Conservation (phyloP, 495 filamentous ascomycete species). For the Aspergillus heteromorphus region DNA sequence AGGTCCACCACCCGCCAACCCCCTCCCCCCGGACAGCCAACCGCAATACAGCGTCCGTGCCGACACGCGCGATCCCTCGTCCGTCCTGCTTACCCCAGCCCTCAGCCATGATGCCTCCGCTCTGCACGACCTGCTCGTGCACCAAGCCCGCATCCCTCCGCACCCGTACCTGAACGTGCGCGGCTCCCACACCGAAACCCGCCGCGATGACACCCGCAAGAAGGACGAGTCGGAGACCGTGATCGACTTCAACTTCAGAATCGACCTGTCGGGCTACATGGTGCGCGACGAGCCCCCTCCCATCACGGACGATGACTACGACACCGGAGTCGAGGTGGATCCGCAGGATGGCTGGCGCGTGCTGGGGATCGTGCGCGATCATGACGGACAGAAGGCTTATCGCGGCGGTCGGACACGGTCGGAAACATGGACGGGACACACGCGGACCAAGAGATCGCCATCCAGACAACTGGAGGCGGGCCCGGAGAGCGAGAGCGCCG, state of each 20-base stretch:
- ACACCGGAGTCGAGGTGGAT: neutral
- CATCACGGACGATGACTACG: neutral
- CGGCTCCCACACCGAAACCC: slow-evolving; percentile 30
- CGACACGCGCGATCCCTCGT: neutral
- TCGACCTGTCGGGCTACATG: slow-evolving; percentile 33
- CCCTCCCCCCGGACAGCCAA: neutral
- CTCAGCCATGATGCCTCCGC: slow-evolving; percentile 19
- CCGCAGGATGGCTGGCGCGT: slow-evolving; percentile 13
- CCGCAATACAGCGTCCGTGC: neutral
- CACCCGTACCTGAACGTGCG: slow-evolving; percentile 30
- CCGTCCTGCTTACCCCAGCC: slow-evolving; percentile 20
- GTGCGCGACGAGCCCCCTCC: slow-evolving; percentile 20
- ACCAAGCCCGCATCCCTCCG: slow-evolving; percentile 31
- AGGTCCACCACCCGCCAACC: neutral
- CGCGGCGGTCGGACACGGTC: slow-evolving; percentile 26
- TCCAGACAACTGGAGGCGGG: slow-evolving; percentile 6
- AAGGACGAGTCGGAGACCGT: slow-evolving; percentile 27
- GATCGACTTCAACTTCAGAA: slow-evolving; percentile 35
- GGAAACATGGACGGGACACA: slow-evolving; percentile 15
- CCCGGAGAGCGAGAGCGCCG: slow-evolving; percentile 2
- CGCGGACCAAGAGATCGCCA: slow-evolving; percentile 11
- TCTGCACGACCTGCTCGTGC: slow-evolving; percentile 23
- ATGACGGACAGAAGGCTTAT: slow-evolving; percentile 22
- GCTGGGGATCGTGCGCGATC: slow-evolving; percentile 21
- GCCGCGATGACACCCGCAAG: slow-evolving; percentile 14